Conservation (phyloP, 2,329 filamentous ascomycete species). For the Harringtonia aguacate region DNA sequence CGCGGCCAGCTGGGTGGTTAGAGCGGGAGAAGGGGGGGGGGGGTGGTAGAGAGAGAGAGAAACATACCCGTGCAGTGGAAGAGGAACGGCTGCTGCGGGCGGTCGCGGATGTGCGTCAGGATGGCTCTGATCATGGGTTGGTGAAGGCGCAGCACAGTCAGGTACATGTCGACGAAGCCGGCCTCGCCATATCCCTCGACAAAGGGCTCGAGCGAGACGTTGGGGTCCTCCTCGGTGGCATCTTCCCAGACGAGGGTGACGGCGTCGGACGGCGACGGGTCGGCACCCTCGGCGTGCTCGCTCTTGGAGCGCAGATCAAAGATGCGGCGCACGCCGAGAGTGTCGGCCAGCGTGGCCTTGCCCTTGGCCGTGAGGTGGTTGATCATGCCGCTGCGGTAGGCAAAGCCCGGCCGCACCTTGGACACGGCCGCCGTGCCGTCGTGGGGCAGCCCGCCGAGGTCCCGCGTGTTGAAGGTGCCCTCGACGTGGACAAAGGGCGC, state of each 20-base stretch:
- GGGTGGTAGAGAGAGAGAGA: too few relatives aligned
- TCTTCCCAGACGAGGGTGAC: slow-evolving; percentile 30
- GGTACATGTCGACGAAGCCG: slow-evolving; percentile 35
- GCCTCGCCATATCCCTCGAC: slow-evolving; percentile 30
- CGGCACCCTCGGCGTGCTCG: slow-evolving; percentile 31
- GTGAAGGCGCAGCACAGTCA: slow-evolving; percentile 33
- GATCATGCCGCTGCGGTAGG: slow-evolving; percentile 37
- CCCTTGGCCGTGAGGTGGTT: slow-evolving; percentile 22
- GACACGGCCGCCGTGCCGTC: neutral
- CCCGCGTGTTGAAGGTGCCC: slow-evolving; percentile 41
- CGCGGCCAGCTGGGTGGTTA: slow-evolving; percentile 33
- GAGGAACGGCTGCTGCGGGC: slow-evolving; percentile 31
- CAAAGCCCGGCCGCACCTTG: slow-evolving; percentile 27
- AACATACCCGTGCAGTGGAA: slow-evolving; percentile 44
- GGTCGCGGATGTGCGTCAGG: slow-evolving; percentile 36
- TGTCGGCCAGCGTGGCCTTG: slow-evolving; percentile 23
- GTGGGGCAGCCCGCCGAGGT: slow-evolving; percentile 32
- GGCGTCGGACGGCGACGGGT: slow-evolving; percentile 32
- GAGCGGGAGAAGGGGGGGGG: neutral
- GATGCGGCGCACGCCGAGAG: slow-evolving; percentile 30
- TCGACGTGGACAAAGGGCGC: slow-evolving; percentile 35
- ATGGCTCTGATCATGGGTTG: slow-evolving; percentile 29
- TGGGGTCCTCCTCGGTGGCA: slow-evolving; percentile 24
- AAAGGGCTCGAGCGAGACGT: slow-evolving; percentile 29
- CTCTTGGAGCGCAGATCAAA: slow-evolving; percentile 39